Evolutionary conservation across 2,329 filamentous ascomycete genomes (phyloP).

Genomic region (Pseudogymnoascus sp.): DNA sequence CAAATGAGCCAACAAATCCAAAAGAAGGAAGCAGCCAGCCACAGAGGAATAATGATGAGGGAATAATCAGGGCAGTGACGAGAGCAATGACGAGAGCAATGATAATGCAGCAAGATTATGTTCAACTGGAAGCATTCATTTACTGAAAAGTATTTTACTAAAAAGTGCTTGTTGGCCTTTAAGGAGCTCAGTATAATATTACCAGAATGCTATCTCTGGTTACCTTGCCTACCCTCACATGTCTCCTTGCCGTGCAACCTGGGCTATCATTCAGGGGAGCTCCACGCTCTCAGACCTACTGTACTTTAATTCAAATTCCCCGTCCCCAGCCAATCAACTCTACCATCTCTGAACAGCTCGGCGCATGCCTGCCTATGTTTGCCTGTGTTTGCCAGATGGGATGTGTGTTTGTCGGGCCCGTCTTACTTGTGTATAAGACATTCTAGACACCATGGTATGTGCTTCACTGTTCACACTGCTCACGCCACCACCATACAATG

Average conservation of each 20-base stretch:
- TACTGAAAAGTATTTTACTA: not conserved
- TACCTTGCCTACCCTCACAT: slow-evolving; percentile 1
- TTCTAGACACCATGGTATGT: not conserved
- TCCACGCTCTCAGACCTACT: slow-evolving; percentile 1
- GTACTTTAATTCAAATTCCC: slow-evolving; percentile 1
- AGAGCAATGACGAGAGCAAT: not conserved
- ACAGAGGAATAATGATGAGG: not conserved
- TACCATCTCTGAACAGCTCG: not conserved
- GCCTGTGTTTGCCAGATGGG: not conserved
- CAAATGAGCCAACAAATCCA: not conserved
- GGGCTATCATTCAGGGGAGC: not conserved
- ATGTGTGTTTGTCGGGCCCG: not conserved
- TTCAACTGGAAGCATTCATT: not conserved
- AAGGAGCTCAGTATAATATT: not conserved
- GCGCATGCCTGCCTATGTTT: not conserved
- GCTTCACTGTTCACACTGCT: not conserved
- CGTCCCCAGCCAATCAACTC: not conserved
- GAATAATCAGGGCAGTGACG: not conserved
- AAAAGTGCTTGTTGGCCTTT: not conserved
- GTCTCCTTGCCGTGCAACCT: not conserved
- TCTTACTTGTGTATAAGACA: slow-evolving; percentile 1
- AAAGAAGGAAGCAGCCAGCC: not conserved
- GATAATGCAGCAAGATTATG: not conserved
- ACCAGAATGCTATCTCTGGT: not conserved
- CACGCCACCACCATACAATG: not conserved